Conservation (phyloP, 1,284 basidiomycete genomes). For the Cutaneotrichosporon cyanovorans region DNA sequence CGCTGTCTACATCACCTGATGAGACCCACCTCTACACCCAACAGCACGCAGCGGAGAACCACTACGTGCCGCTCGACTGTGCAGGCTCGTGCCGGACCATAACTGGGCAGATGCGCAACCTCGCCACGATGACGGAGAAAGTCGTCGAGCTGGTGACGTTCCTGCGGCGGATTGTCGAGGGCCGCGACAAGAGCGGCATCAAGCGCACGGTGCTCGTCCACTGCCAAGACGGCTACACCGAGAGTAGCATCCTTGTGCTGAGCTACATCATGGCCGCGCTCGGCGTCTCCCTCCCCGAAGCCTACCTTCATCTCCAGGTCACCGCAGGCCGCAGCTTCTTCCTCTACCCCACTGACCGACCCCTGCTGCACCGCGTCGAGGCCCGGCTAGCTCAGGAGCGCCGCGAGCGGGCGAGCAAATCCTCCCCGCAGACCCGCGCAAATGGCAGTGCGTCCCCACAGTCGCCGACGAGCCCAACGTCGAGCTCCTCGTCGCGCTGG, state of each 20-base stretch:
- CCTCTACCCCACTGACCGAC: slow-evolving; percentile 76
- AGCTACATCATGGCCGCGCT: slow-evolving; percentile 77
- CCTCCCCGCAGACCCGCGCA: slow-evolving; percentile 22
- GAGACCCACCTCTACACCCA: slow-evolving; percentile 14
- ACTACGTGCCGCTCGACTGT: slow-evolving; percentile 39
- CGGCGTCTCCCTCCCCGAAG: slow-evolving; percentile 66
- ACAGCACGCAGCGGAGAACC: slow-evolving; percentile 20
- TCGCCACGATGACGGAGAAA: slow-evolving; percentile 36
- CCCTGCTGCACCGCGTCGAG: slow-evolving; percentile 69
- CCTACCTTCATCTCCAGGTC: slow-evolving; percentile 66
- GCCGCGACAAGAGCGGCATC: slow-evolving; percentile 27
- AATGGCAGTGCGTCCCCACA: neutral
- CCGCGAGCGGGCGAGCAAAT: slow-evolving; percentile 27
- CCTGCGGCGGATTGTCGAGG: slow-evolving; percentile 38
- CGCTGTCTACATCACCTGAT: slow-evolving; percentile 13
- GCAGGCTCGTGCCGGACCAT: slow-evolving; percentile 40
- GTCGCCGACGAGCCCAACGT: slow-evolving; percentile 8
- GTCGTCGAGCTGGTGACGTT: slow-evolving; percentile 41
- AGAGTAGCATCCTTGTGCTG: slow-evolving; percentile 80
- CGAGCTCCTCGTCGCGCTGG: slow-evolving; percentile 21
- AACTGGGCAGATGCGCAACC: slow-evolving; percentile 34
- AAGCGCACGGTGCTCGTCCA: slow-evolving; percentile 42
- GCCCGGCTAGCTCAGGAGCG: slow-evolving; percentile 47
- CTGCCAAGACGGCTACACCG: slow-evolving; percentile 56
- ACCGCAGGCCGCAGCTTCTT: slow-evolving; percentile 64